Conservation (phyloP, 371 early-diverging fungal genomes). For the Haplosporangium sp. region DNA sequence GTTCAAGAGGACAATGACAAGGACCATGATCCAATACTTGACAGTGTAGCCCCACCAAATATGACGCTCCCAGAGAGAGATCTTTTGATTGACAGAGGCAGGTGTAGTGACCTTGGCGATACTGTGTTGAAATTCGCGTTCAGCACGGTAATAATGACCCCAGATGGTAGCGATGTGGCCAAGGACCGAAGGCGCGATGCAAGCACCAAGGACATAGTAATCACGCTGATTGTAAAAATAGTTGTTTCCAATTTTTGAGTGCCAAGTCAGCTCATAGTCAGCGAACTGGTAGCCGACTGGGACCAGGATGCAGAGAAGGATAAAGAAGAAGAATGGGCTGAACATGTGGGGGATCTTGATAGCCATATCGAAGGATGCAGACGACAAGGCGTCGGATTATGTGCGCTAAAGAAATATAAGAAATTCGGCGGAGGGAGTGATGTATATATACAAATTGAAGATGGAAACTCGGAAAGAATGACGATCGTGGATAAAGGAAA, state of each 20-base stretch:
- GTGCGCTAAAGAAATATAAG: background rate
- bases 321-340: conserved; percentile 35
- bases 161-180: conserved; percentile 46
- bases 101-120: conserved; percentile 52
- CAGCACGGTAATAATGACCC: conserved; percentile 52
- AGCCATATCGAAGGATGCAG: background rate
- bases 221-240: conserved; percentile 35
- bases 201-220: conserved; percentile 34
- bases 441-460: no score
- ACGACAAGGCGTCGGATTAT: background rate
- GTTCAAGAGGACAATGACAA: conserved; percentile 25
- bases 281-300: conserved; percentile 35
- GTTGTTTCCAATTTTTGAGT: conserved; percentile 15
- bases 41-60: conserved; percentile 51
- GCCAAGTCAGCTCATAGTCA: conserved; percentile 42
- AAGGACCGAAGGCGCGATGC: conserved; percentile 32
- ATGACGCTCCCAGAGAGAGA: conserved; percentile 51
- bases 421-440: background rate
- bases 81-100: conserved; percentile 29
- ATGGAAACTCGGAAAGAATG: background rate
- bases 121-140: conserved; percentile 52
- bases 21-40: conserved; percentile 46
- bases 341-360: conserved; percentile 20
- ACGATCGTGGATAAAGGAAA: background rate
- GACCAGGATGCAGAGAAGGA: conserved; percentile 31